A percentile compares a stretch with the other conserved stretches of the same genome.
These are phyloP conservation scores for Colletotrichum sp. DNA, from an alignment of 2,329 filamentous ascomycete species.

Conservation along the genomic window DNA sequence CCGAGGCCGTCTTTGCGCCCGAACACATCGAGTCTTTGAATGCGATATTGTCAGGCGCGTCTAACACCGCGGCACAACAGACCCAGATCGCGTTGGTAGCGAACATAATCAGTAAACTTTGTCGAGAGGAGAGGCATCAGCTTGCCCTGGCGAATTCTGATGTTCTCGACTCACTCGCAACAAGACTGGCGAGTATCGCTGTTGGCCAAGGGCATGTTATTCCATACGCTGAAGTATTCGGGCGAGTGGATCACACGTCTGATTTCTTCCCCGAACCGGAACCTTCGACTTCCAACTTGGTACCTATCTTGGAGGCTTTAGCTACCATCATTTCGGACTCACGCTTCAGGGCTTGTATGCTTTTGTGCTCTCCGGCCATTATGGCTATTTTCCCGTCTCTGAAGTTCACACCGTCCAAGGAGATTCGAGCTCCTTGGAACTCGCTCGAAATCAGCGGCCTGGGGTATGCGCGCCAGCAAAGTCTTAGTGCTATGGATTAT, in stretches of 20 bases:
- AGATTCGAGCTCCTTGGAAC: conserved; percentile 55
- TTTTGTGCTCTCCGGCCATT: conserved; percentile 72
- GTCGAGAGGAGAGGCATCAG: conserved; percentile 73
- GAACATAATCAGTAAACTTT: conserved; percentile 62
- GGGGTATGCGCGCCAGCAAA: conserved; percentile 47
- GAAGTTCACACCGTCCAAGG: conserved; percentile 55
- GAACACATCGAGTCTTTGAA: conserved; percentile 31
- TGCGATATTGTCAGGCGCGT: conserved; percentile 67
- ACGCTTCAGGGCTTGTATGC: conserved; percentile 75
- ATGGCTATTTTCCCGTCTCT: conserved; percentile 71
- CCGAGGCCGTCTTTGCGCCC: conserved; percentile 65
- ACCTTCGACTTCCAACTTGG: conserved; percentile 62
- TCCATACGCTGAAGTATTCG: conserved; percentile 63
- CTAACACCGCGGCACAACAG: conserved; percentile 57
- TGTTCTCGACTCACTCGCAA: conserved; percentile 79
- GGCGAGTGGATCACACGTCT: conserved; percentile 58
- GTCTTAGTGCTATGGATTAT: conserved; percentile 66
- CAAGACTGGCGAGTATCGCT: conserved; percentile 74
- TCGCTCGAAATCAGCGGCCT: conserved; percentile 59
- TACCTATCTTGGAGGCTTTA: conserved; percentile 78
- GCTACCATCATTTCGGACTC: conserved; percentile 80
- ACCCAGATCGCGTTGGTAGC: conserved; percentile 68
- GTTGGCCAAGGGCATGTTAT: conserved; percentile 73
- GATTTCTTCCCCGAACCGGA: conserved; percentile 68
- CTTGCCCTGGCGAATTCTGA: conserved; percentile 73